These are phyloP conservation scores for Aspergillus sp. DNA, from an alignment of 2,329 filamentous ascomycete species.

Conservation along the genomic window DNA sequence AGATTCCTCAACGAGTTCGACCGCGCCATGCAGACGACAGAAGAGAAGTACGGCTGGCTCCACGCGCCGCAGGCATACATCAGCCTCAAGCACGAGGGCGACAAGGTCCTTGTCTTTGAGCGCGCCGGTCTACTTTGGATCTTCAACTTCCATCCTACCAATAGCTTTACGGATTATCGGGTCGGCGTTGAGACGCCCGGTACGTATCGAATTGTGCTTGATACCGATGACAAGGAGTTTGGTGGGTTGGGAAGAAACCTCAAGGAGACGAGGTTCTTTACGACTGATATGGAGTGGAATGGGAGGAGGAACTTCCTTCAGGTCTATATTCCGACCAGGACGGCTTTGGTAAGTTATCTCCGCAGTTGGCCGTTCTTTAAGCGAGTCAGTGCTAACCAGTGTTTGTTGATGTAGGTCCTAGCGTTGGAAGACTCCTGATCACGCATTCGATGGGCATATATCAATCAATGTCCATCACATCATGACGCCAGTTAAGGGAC, in stretches of 20 bases:
- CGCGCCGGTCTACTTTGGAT: slow-evolving; percentile 86
- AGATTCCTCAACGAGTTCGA: slow-evolving; percentile 93
- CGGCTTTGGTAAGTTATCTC: slow-evolving; percentile 70
- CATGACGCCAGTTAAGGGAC: neutral
- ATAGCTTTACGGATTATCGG: slow-evolving; percentile 89
- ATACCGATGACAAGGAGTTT: slow-evolving; percentile 75
- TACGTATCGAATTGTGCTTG: slow-evolving; percentile 84
- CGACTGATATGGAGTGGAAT: slow-evolving; percentile 89
- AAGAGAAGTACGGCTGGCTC: slow-evolving; percentile 91
- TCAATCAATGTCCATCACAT: neutral
- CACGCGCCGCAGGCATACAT: slow-evolving; percentile 85
- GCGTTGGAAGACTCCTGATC: slow-evolving; percentile 54
- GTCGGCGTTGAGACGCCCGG: slow-evolving; percentile 84
- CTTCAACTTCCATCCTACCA: slow-evolving; percentile 90
- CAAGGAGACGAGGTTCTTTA: slow-evolving; percentile 85
- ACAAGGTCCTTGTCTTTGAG: slow-evolving; percentile 97
- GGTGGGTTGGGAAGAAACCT: slow-evolving; percentile 81
- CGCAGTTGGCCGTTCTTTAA: neutral
- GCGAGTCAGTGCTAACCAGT: slow-evolving; percentile 2
- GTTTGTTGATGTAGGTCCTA: slow-evolving; percentile 51
- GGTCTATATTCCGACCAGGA: slow-evolving; percentile 83
- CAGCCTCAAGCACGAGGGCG: slow-evolving; percentile 87
- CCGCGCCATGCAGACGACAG: slow-evolving; percentile 82
- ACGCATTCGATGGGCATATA: neutral
- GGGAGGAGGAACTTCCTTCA: slow-evolving; percentile 87